Evolutionary conservation across 805 yeast genomes (phyloP).

Genomic region (Jamesozyma hellenica): DNA sequence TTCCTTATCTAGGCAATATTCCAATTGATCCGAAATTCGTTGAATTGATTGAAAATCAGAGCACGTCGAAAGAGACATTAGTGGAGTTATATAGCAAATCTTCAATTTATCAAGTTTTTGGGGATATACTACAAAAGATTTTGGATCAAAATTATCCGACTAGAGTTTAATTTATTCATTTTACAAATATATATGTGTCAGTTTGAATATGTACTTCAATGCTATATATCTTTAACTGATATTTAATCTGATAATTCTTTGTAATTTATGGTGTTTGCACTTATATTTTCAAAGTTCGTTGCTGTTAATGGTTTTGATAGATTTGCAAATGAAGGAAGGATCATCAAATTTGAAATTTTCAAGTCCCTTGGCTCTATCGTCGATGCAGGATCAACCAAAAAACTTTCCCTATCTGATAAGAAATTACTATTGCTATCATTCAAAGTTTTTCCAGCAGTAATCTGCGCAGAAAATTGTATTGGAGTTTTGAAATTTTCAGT

Average conservation of each 20-base stretch:
- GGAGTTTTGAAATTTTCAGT: too few relatives aligned
- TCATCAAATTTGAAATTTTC: background rate
- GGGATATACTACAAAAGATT: conserved; percentile 34
- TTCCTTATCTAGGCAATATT: conserved; percentile 72
- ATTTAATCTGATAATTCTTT: too few relatives aligned
- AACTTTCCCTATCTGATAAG: too few relatives aligned
- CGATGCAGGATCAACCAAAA: background rate
- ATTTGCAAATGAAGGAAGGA: background rate
- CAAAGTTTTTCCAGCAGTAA: too few relatives aligned
- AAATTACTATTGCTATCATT: too few relatives aligned
- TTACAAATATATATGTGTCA: too few relatives aligned
- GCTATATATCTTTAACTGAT: too few relatives aligned
- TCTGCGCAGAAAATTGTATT: too few relatives aligned
- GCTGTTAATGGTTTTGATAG: conserved; percentile 11
- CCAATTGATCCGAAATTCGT: conserved; percentile 93
- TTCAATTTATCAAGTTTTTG: conserved; percentile 34
- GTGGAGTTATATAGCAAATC: conserved; percentile 31
- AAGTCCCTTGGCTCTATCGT: background rate
- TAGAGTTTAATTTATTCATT: background rate
- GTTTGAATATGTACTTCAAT: too few relatives aligned
- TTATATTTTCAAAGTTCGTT: conserved; percentile 12
- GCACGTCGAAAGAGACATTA: conserved; percentile 23
- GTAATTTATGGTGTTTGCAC: conserved; percentile 4
- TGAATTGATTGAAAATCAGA: conserved; percentile 64
- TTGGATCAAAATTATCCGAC: conserved; percentile 20